A percentile compares a stretch with the other conserved stretches of the same genome.
Conservation (phyloP, 805 yeast genomes). For the Candida vartiovaarae region DNA sequence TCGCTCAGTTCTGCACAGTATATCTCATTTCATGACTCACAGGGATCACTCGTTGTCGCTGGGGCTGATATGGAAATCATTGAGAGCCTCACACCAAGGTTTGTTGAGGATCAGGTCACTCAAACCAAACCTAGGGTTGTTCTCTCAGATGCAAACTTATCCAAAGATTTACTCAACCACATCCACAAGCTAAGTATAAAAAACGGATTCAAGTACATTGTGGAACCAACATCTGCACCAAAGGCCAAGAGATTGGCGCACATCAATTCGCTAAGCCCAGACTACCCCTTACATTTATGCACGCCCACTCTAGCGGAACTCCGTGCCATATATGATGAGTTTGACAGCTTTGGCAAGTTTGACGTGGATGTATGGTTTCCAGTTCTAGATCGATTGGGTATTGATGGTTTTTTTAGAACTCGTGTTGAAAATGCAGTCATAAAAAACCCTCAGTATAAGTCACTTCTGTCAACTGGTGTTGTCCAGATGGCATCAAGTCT, state of each 20-base stretch:
- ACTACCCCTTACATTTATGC: slow-evolving; percentile 9
- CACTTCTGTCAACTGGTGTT: slow-evolving; percentile 34
- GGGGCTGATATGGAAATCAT: slow-evolving; percentile 80
- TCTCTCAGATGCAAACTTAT: slow-evolving; percentile 64
- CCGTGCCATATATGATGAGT: slow-evolving; percentile 42
- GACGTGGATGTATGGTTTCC: slow-evolving; percentile 70
- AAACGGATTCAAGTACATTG: slow-evolving; percentile 31
- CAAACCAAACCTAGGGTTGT: slow-evolving; percentile 40
- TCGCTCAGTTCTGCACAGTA: slow-evolving; percentile 56
- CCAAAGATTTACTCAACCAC: slow-evolving; percentile 32
- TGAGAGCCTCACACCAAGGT: slow-evolving; percentile 39
- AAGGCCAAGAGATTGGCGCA: slow-evolving; percentile 39
- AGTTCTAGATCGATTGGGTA: slow-evolving; percentile 51
- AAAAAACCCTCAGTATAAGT: slow-evolving; percentile 16
- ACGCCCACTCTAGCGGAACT: slow-evolving; percentile 73
- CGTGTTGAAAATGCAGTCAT: slow-evolving; percentile 31
- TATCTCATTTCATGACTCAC: slow-evolving; percentile 52
- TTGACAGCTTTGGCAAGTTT: slow-evolving; percentile 35
- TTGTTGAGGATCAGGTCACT: slow-evolving; percentile 35
- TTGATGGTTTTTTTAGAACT: slow-evolving; percentile 40
- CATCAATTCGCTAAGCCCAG: slow-evolving; percentile 1
- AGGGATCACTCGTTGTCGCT: slow-evolving; percentile 66
- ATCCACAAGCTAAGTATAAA: slow-evolving; percentile 26
- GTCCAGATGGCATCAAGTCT: slow-evolving; percentile 64
- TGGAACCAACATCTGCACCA: slow-evolving; percentile 74